A percentile compares a stretch with the other conserved stretches of the same genome.
Conservation (phyloP, 257 asterid species). For the Nicotiana otophora region DNA sequence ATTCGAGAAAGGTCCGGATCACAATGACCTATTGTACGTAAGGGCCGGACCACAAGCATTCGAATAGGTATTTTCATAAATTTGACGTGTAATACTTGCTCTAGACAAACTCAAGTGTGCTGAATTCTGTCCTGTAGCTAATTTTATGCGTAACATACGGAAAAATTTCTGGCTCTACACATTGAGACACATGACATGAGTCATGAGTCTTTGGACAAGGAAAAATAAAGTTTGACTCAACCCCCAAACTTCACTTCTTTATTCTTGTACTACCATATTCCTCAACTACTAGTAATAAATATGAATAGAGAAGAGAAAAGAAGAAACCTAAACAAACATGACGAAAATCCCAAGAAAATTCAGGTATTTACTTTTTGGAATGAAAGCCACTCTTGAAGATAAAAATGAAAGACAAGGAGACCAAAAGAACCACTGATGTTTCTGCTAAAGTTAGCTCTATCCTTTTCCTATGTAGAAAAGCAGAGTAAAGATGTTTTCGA, state of each 20-base stretch:
- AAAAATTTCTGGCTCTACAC: background rate
- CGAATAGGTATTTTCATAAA: too few species aligned
- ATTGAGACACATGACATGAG: background rate
- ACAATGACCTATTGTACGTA: too few species aligned
- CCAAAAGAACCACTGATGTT: conserved; percentile 8
- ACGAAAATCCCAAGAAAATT: background rate
- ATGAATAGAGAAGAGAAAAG: too few species aligned
- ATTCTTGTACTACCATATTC: too few species aligned
- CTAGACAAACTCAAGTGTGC: background rate
- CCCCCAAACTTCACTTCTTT: background rate
- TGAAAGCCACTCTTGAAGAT: background rate
- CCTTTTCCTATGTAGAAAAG: background rate
- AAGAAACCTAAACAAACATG: background rate
- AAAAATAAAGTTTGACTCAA: background rate
- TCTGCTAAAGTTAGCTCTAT: conserved; percentile 9
- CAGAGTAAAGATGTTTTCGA: background rate
- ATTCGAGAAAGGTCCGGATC: too few species aligned
- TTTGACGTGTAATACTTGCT: too few species aligned
- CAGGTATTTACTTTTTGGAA: background rate
- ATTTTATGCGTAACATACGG: background rate
- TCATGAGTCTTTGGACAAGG: background rate
- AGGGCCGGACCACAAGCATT: too few species aligned
- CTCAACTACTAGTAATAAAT: background rate
- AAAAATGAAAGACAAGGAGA: background rate
- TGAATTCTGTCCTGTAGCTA: background rate